phyloP scores from a whole-genome alignment of 768 basidiomycete genomes.

The Trametes villosa region DNA sequence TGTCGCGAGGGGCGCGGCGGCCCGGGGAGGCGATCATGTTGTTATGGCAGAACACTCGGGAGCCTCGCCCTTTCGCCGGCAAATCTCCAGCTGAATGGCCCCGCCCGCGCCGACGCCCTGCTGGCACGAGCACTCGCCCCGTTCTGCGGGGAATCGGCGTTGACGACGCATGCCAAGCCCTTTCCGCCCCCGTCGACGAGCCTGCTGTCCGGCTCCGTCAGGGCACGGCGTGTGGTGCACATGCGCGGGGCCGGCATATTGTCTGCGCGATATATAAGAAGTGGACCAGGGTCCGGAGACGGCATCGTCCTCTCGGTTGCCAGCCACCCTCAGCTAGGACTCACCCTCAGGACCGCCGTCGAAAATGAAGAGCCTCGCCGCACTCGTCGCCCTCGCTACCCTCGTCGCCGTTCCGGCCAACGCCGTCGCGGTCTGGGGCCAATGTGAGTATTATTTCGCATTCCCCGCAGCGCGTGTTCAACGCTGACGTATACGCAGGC shows the following conservation, averaged over 20 bases:
- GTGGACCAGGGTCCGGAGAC: too few relatives aligned
- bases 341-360: neutral
- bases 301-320: neutral
- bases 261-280: neutral
- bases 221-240: neutral
- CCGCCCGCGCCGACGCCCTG: neutral
- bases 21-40: conserved; percentile 9
- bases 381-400: conserved; percentile 30
- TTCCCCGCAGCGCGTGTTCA: neutral
- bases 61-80: conserved; percentile 12
- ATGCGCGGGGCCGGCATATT: neutral
- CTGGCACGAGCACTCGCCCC: too few relatives aligned
- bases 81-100: conserved; percentile 20
- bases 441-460: conserved; percentile 34
- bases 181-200: neutral
- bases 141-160: conserved; percentile 15
- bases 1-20: neutral
- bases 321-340: neutral
- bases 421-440: conserved; percentile 42
- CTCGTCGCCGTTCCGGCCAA: conserved; percentile 22
- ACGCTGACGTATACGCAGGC: conserved; percentile 23
- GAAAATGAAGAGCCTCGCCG: conserved; percentile 30
- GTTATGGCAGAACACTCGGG: neutral
- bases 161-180: conserved; percentile 1
- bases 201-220: neutral